Evolutionary conservation across 2,329 filamentous ascomycete genomes (phyloP).

Genomic region (Escovopsis sp.): DNA sequence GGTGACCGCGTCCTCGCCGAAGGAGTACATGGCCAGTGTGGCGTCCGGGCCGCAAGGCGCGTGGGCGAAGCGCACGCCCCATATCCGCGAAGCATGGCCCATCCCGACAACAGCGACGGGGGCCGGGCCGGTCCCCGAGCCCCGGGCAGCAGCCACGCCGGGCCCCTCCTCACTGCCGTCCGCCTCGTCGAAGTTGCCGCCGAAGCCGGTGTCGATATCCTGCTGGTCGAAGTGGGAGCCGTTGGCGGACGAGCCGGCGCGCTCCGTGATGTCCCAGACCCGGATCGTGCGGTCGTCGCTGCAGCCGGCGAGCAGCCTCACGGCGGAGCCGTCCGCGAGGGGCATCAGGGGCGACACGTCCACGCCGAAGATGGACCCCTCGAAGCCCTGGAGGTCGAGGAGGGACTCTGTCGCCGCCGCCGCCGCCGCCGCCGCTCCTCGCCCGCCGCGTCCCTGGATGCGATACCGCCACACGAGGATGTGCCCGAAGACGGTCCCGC

Average conservation of each 20-base stretch:
- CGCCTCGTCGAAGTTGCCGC: background rate
- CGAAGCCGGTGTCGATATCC: constrained; percentile 5
- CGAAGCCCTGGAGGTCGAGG: constrained; percentile 52
- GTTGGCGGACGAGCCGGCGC: constrained; percentile 31
- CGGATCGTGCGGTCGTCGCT: constrained; percentile 87
- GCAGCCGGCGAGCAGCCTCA: constrained; percentile 70
- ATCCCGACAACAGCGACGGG: constrained; percentile 58
- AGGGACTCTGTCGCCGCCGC: constrained; percentile 26
- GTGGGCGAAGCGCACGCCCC: constrained; percentile 59
- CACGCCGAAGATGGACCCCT: constrained; percentile 89
- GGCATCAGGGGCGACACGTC: constrained; percentile 50
- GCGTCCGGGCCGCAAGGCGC: constrained; percentile 9
- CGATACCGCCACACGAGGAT: constrained; percentile 75
- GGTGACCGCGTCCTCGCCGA: constrained; percentile 71
- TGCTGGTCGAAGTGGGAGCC: constrained; percentile 36
- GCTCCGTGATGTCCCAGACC: constrained; percentile 68
- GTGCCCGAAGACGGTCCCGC: constrained; percentile 89
- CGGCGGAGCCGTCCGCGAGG: constrained; percentile 21
- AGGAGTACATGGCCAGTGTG: constrained; percentile 44
- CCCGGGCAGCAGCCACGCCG: background rate
- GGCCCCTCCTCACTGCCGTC: background rate
- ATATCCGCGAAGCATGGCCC: constrained; percentile 82
- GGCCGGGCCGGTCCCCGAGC: constrained; percentile 3
- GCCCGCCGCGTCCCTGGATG: constrained; percentile 9
- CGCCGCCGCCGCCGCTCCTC: background rate